Conservation (phyloP, 202 grass and related monocot genomes). For the Cymbopogon flexuosus region DNA sequence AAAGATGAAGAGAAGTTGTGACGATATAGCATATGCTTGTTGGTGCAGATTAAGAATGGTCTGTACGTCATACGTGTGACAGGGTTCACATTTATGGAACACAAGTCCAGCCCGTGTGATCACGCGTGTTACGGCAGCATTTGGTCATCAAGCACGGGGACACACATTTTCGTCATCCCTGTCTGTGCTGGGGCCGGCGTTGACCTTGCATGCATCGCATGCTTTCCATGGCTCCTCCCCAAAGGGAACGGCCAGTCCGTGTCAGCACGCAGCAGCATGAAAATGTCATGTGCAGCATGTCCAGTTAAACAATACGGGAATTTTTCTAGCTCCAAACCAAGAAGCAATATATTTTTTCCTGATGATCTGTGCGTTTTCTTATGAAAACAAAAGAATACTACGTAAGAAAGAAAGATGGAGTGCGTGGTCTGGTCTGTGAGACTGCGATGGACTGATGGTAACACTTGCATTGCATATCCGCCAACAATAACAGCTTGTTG, state of each 20-base stretch:
- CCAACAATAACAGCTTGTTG: neutral
- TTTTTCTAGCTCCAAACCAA: neutral
- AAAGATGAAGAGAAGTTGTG: neutral
- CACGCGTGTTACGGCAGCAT: neutral
- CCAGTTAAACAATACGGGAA: neutral
- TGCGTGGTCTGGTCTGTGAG: neutral
- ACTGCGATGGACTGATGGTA: neutral
- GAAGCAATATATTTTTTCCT: neutral
- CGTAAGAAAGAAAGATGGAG: too few species aligned
- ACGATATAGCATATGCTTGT: neutral
- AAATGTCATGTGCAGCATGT: slow-evolving; percentile 1
- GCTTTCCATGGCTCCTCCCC: neutral
- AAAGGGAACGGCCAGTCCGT: slow-evolving; percentile 18
- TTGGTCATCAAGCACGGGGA: slow-evolving; percentile 39
- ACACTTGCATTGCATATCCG: neutral
- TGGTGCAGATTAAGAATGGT: neutral
- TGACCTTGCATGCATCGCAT: slow-evolving; percentile 4
- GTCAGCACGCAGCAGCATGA: neutral
- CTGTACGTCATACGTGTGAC: neutral
- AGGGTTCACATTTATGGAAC: neutral
- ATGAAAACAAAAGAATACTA: neutral
- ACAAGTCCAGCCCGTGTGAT: neutral
- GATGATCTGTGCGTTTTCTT: neutral
- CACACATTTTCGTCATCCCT: neutral
- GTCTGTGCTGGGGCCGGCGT: neutral